phyloP scores from a whole-genome alignment of 495 filamentous ascomycete species.

The Annulohypoxylon bovei region DNA sequence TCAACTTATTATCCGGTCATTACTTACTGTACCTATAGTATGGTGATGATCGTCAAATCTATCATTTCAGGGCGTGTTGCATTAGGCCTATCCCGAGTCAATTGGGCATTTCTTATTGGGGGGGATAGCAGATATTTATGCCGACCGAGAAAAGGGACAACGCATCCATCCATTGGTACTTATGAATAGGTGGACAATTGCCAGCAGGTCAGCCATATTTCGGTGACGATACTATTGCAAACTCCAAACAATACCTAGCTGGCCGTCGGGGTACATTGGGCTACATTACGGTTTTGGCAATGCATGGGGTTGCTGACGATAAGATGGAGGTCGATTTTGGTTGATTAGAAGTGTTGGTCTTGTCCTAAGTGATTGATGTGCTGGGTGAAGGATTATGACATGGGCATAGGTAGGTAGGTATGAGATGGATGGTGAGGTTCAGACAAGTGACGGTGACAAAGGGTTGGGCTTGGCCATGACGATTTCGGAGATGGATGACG shows the following conservation, averaged over 20 bases:
- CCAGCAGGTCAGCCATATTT: constrained; percentile 2
- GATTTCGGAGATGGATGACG: constrained; percentile 13
- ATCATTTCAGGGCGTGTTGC: constrained; percentile 18
- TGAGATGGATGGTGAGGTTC: constrained; percentile 23
- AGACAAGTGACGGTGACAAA: constrained; percentile 20
- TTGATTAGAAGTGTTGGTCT: constrained; percentile 18
- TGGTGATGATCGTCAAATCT: not conserved
- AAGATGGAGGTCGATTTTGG: not conserved
- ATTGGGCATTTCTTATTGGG: constrained; percentile 22
- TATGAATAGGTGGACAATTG: constrained; percentile 16
- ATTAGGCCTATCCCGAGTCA: constrained; percentile 23
- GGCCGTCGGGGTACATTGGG: constrained; percentile 1
- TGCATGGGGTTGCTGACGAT: constrained; percentile 10
- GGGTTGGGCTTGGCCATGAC: constrained; percentile 21
- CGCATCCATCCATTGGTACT: too few species aligned
- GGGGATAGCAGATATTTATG: not conserved
- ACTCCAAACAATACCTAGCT: not conserved
- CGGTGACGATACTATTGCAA: constrained; percentile 8
- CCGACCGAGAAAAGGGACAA: constrained; percentile 23
- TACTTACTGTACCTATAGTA: constrained; percentile 18
- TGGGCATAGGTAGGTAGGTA: constrained; percentile 4
- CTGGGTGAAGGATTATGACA: constrained; percentile 9
- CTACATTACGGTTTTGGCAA: not conserved
- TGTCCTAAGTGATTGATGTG: constrained; percentile 16
- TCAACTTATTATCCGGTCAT: constrained; percentile 10